Evolutionary conservation across 805 yeast species (phyloP), one percentile per base, ranked within the genome.

Genomic region (Myxozyma kluyveri): DNA sequence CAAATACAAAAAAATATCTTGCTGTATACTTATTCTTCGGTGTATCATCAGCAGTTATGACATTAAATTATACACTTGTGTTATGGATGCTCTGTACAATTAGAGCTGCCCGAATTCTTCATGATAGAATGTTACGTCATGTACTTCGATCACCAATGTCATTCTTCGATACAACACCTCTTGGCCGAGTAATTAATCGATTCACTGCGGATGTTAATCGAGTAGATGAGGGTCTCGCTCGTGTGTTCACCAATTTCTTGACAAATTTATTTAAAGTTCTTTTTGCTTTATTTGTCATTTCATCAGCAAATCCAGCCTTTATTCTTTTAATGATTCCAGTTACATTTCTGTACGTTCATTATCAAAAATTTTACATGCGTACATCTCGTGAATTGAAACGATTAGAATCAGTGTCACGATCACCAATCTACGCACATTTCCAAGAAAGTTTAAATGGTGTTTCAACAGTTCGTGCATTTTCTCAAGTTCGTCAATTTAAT

Each of bases 151-250:
- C 96, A 0, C 96, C 96, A 56, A 90, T 90, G 97, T 78, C 88
- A 27, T 90, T 90, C 67, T 90, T 90, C 66, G 97, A 90, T 69
- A 88, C 96, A 1, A 90, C 97, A 0, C 97, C 97, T 49, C 80
- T 89, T 57, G 97, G 97, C 31, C 78, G 97, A 71, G 80, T 90
- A 53, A 74, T 89, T 67, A 90, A 90, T 72, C 76, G 97, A 67
- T 90, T 90, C 65, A 87, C 96, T 1, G 88, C 81, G 67, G 97
- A 90, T 74, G 80, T 90, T 45, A 86, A 86, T 70, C 86, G 86
- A 66, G 82, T 90, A 56, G 97, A 90, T 70, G 95, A 88, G 65
- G 74, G 74, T 85, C 63, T 73, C 19, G 67, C 69, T 4, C 55
- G 65, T 0, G 67, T 68, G 1, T 68, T 73, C 49, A 56, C 62